Evolutionary conservation across 495 filamentous ascomycete species (phyloP).

Genomic region (Sporormia fimetaria): DNA sequence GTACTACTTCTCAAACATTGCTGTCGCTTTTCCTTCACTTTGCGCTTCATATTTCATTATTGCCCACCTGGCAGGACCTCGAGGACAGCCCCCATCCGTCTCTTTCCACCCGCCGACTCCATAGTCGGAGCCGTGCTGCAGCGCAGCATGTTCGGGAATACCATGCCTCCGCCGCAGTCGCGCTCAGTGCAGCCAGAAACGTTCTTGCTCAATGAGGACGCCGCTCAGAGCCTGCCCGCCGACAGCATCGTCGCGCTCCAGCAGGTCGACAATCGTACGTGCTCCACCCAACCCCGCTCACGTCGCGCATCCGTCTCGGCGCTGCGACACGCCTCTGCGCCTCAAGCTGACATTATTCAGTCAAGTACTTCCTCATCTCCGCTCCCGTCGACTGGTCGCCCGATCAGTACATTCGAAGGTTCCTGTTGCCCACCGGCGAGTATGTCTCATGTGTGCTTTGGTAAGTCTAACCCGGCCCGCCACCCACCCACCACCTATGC

Average conservation of each 20-base stretch:
- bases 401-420: conserved; percentile 92
- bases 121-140: conserved; percentile 24
- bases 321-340: conserved; percentile 4
- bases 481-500: neutral
- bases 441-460: conserved; percentile 98
- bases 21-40: conserved; percentile 26
- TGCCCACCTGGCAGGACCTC: conserved; percentile 28
- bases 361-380: conserved; percentile 99
- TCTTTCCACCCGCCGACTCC: conserved; percentile 13
- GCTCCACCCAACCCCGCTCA: conserved; percentile 2
- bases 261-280: conserved; percentile 95
- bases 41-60: conserved; percentile 27
- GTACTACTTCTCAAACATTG: conserved; percentile 28
- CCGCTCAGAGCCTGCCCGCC: conserved; percentile 88
- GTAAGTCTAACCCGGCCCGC: conserved; percentile 39
- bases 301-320: conserved; percentile 15
- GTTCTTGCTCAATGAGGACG: conserved; percentile 93
- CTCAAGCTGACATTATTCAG: conserved; percentile 40
- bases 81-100: conserved; percentile 26
- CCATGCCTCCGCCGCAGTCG: conserved; percentile 62
- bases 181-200: conserved; percentile 59
- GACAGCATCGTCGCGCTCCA: conserved; percentile 95
- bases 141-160: conserved; percentile 34
- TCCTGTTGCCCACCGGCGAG: conserved; percentile 91
- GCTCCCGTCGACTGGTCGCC: conserved; percentile 95